phyloP scores from a whole-genome alignment of 2,329 filamentous ascomycete genomes.

The Geoglossum cookeanum region DNA sequence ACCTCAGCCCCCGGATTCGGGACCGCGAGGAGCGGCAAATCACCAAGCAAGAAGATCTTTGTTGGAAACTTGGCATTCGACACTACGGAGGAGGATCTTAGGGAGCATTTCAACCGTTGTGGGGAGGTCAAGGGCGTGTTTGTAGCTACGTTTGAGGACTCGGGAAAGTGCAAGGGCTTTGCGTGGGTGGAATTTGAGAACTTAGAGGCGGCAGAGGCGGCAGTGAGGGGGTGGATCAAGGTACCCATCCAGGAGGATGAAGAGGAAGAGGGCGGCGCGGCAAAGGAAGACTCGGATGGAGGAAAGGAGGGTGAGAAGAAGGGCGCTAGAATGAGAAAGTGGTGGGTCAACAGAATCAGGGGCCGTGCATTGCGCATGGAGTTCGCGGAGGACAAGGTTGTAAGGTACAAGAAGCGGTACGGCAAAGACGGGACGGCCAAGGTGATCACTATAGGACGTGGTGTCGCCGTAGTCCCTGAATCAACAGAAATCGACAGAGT shows the following conservation, averaged over 20 bases:
- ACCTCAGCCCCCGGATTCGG: constrained; percentile 15
- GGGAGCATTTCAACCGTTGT: constrained; percentile 67
- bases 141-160: constrained; percentile 88
- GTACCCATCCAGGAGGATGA: constrained; percentile 33
- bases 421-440: constrained; percentile 42
- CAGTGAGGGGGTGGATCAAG: constrained; percentile 65
- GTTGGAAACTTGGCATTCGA: constrained; percentile 79
- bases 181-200: constrained; percentile 87
- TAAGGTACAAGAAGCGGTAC: constrained; percentile 84
- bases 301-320: constrained; percentile 24
- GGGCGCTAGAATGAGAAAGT: constrained; percentile 41
- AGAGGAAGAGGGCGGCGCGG: constrained; percentile 21
- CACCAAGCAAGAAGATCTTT: constrained; percentile 66
- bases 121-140: constrained; percentile 68
- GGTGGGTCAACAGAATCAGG: constrained; percentile 71
- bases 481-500: constrained; percentile 8
- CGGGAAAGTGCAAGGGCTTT: constrained; percentile 94
- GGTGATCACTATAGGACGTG: constrained; percentile 20
- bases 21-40: constrained; percentile 30
- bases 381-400: constrained; percentile 78
- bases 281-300: constrained; percentile 30
- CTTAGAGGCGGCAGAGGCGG: constrained; percentile 51
- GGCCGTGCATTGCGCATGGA: constrained; percentile 74
- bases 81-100: constrained; percentile 60
- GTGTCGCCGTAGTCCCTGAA: constrained; percentile 15